A percentile compares a stretch with the other conserved stretches of the same genome.
Conservation (phyloP, 768 basidiomycete species). For the Suillus weaverae region DNA sequence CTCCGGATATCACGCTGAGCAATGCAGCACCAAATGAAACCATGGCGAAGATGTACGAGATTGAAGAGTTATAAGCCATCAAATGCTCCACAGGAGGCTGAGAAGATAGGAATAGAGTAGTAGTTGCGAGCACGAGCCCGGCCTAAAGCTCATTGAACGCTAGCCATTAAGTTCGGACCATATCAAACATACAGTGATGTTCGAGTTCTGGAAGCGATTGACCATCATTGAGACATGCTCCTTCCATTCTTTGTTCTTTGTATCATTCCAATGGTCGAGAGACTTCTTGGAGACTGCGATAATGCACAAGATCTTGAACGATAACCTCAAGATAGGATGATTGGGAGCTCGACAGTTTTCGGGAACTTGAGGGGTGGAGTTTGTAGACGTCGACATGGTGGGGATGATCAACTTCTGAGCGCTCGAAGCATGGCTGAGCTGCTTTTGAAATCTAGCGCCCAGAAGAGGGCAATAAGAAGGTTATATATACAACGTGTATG, state of each 20-base stretch:
- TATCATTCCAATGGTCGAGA: conserved; percentile 2
- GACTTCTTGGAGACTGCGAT: not conserved
- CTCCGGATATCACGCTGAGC: conserved; percentile 4
- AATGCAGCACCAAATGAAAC: not conserved
- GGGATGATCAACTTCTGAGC: not conserved
- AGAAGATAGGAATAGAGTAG: not conserved
- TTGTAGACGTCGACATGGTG: not conserved
- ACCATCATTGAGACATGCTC: not conserved
- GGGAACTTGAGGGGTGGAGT: not conserved
- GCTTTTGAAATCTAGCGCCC: not conserved
- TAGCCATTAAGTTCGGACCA: not conserved
- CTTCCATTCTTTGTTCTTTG: not conserved
- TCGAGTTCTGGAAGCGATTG: not conserved
- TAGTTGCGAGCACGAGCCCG: conserved; percentile 1
- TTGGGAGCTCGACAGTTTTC: not conserved
- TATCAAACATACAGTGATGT: conserved; percentile 1
- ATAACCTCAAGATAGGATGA: not conserved
- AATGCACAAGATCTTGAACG: not conserved
- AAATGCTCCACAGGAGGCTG: not conserved
- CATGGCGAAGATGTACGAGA: not conserved
- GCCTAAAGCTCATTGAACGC: not conserved
- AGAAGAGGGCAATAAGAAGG: not conserved
- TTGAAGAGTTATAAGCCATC: not conserved
- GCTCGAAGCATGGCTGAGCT: not conserved
- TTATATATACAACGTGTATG: not conserved